These are phyloP conservation scores for Fusarium nygamai DNA, from an alignment of 2,329 filamentous ascomycete species.

Conservation along the genomic window DNA sequence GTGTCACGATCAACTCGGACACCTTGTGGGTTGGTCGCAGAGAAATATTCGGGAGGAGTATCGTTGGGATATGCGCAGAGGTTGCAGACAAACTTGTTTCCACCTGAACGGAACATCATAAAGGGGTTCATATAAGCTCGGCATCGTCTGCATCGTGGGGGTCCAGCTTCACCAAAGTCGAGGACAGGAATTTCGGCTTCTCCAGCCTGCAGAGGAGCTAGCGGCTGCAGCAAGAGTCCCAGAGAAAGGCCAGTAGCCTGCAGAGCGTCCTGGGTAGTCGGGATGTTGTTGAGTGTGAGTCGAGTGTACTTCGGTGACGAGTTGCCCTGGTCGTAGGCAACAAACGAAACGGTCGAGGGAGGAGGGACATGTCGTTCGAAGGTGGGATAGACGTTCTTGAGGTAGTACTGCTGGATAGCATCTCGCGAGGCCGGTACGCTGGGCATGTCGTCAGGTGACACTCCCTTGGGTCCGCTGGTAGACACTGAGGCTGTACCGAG, in stretches of 20 bases:
- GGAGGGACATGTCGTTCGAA: conserved; percentile 95
- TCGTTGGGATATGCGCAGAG: conserved; percentile 98
- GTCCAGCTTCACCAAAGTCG: conserved; percentile 92
- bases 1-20: conserved; percentile 88
- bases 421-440: conserved; percentile 90
- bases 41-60: conserved; percentile 90
- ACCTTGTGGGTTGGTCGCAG: conserved; percentile 87
- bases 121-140: conserved; percentile 98
- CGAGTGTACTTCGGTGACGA: conserved; percentile 94
- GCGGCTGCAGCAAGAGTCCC: conserved; percentile 87
- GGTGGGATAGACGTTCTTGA: conserved; percentile 89
- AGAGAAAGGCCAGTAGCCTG: conserved; percentile 84
- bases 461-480: conserved; percentile 57
- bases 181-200: conserved; percentile 90
- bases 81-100: conserved; percentile 97
- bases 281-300: conserved; percentile 93
- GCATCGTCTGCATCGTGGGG: conserved; percentile 91
- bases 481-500: conserved; percentile 49
- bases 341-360: conserved; percentile 86
- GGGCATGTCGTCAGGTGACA: conserved; percentile 92
- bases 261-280: conserved; percentile 81
- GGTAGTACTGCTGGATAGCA: conserved; percentile 81
- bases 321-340: conserved; percentile 96
- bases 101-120: conserved; percentile 94
- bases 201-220: conserved; percentile 83